Evolutionary conservation across 306 rosid species (phyloP).

Genomic region (Fagus sylvatica): DNA sequence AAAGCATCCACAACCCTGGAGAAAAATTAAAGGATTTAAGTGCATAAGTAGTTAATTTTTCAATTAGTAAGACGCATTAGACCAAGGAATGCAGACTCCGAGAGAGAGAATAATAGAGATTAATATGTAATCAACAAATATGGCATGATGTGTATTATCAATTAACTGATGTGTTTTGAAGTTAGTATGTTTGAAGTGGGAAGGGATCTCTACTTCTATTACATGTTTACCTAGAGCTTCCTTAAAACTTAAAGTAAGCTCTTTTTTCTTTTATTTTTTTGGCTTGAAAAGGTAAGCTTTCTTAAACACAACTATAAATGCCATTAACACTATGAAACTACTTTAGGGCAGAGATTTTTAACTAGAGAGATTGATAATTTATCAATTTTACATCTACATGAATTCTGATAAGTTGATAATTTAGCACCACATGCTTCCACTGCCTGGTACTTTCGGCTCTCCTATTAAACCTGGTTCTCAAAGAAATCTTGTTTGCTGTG

Average conservation of each 20-base stretch:
- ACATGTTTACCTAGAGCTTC: neutral
- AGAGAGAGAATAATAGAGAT: neutral
- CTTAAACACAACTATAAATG: neutral
- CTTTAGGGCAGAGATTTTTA: neutral
- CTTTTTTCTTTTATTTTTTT: no score
- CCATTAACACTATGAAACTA: neutral
- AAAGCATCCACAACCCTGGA: slow-evolving; percentile 68
- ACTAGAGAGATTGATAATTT: neutral
- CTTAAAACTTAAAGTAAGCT: neutral
- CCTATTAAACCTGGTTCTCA: no score
- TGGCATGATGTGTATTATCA: slow-evolving; percentile 9
- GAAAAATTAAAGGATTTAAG: slow-evolving; percentile 23
- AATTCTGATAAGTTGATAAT: neutral
- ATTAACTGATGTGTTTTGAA: neutral
- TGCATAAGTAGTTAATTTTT: slow-evolving; percentile 9
- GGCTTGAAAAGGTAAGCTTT: neutral
- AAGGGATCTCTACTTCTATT: slow-evolving; percentile 7
- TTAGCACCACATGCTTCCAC: neutral
- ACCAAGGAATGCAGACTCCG: neutral
- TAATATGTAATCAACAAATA: neutral
- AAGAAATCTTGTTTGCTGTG: neutral
- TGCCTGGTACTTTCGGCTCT: no score
- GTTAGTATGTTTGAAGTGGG: neutral
- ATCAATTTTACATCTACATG: neutral
- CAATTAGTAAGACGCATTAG: neutral